Evolutionary conservation across 495 filamentous ascomycete genomes (phyloP), one percentile per base, ranked within the genome.

Genomic region (Hypoxylon fragiforme): DNA sequence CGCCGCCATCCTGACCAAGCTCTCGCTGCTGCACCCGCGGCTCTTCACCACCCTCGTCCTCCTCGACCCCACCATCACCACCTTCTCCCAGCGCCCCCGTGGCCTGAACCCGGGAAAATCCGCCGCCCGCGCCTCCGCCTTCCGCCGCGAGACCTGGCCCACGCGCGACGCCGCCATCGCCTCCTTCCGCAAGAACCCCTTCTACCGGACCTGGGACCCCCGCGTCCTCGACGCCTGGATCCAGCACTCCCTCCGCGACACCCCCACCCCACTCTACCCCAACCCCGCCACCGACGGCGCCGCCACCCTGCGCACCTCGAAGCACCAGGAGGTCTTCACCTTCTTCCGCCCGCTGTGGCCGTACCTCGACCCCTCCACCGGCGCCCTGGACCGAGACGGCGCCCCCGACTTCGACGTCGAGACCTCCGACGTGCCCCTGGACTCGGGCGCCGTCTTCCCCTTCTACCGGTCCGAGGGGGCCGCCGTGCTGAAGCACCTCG

Each of bases 391-490:
- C 49, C 46, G 57, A 36, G 39, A 69, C 32, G 63, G 63, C 38
- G 53, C 67, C 26, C 69, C 70, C 41, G 53, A 60, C 30, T 56
- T 62, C 62, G 57, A 71, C 54, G 52, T 66, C 2, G 48, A 48
- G 3, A 4, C 4, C 44, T 68, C 19, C 64, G 51, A 12, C 5
- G 22, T 31, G 0, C 2, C 19, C 2, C n/a, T n/a, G n/a, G n/a
- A 12, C 13, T 1, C 15, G 36, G 13, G 12, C 7, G 3, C 7
- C 4, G 28, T 35, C 11, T 79, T 75, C 52, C 84, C 83, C 1
- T 90, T 96, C 71, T 92, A 94, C 74, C 78, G 88, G 3, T 77
- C 89, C 21, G 94, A 96, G 61, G 81, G 86, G 3, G 63, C 68
- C 16, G 67, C 68, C 7, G 84, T 87, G 24, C 86, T 88, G 49